Conservation (phyloP, 2,329 filamentous ascomycete species). For the Hypoxylon sp. region DNA sequence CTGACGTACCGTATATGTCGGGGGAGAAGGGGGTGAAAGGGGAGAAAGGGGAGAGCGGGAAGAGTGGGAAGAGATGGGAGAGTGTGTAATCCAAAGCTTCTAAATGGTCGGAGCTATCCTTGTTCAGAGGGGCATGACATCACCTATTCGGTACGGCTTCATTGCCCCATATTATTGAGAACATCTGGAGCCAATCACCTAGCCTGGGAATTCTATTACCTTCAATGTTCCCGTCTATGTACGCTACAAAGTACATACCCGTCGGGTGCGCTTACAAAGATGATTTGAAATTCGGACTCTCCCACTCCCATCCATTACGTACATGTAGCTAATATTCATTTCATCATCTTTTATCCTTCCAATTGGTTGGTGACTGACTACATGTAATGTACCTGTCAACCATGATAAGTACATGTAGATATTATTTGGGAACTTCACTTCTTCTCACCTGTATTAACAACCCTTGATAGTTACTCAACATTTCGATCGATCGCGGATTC, state of each 20-base stretch:
- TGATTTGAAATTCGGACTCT: no score
- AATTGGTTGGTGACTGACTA: not conserved
- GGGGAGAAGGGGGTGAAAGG: no score
- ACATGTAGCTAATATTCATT: not conserved
- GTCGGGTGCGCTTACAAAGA: not conserved
- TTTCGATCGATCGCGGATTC: not conserved
- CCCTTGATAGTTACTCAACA: no score
- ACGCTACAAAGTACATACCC: no score
- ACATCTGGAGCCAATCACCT: constrained; percentile 28
- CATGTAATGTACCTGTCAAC: no score
- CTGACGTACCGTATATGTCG: not conserved
- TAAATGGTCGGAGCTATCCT: constrained; percentile 49
- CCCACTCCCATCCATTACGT: no score
- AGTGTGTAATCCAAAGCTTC: constrained; percentile 50
- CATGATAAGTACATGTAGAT: no score
- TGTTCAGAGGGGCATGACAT: constrained; percentile 47
- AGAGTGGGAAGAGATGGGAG: not conserved
- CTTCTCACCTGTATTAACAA: no score
- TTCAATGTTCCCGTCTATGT: not conserved
- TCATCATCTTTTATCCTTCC: not conserved
- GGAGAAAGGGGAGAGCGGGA: no score
- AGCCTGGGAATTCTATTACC: not conserved
- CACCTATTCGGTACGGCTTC: constrained; percentile 31
- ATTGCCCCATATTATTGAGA: constrained; percentile 10
- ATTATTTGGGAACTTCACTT: no score